Evolutionary conservation across 192 early-diverging fungal genomes (phyloP).

Genomic region (Ramicandelaber brevisporus): DNA sequence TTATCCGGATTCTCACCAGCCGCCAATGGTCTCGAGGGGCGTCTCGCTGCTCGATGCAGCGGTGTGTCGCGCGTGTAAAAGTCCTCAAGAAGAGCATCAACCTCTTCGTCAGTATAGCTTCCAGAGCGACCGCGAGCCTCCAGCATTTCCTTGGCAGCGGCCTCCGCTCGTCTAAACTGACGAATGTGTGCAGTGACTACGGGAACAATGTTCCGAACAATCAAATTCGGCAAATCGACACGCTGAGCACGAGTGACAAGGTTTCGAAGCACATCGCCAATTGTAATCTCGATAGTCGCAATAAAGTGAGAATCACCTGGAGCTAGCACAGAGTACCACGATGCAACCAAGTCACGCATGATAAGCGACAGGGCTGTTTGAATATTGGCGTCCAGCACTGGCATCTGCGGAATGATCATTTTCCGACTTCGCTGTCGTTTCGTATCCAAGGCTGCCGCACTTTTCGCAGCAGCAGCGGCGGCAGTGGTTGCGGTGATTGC

Average conservation of each 20-base stretch:
- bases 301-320: constrained; percentile 14
- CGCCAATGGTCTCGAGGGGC: background rate
- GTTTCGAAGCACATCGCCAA: constrained; percentile 7
- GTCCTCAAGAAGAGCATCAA: constrained; percentile 17
- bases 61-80: constrained; percentile 1
- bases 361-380: constrained; percentile 5
- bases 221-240: constrained; percentile 30
- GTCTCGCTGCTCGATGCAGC: constrained; percentile 4
- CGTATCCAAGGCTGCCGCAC: background rate
- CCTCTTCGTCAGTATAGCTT: constrained; percentile 17
- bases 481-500: too few relatives aligned
- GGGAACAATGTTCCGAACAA: constrained; percentile 35
- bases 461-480: background rate
- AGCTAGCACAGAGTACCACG: constrained; percentile 14
- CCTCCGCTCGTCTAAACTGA: constrained; percentile 33
- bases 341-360: constrained; percentile 18
- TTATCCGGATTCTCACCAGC: constrained; percentile 16
- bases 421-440: background rate
- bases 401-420: constrained; percentile 1
- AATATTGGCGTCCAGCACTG: constrained; percentile 1
- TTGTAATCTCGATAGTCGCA: constrained; percentile 8
- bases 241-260: constrained; percentile 6
- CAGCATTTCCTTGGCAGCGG: constrained; percentile 2
- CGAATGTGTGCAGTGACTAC: constrained; percentile 42
- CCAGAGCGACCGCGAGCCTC: background rate